phyloP scores from a whole-genome alignment of 1,284 basidiomycete species.

The Ceraceosorus bombacis region DNA sequence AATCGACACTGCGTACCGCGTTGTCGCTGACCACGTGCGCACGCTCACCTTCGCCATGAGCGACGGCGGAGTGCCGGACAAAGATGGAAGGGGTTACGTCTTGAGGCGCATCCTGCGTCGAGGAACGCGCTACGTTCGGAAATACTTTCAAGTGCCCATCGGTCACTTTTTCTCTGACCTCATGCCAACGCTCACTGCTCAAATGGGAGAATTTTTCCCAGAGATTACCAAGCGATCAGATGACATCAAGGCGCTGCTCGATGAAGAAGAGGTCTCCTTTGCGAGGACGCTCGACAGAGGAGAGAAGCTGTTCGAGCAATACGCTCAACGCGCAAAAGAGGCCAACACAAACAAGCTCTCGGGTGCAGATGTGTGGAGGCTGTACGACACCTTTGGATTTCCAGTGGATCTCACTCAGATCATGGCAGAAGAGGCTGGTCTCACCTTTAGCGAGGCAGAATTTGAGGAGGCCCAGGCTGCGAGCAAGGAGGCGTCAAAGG shows the following conservation, averaged over 20 bases:
- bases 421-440: constrained; percentile 89
- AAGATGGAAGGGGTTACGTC: constrained; percentile 92
- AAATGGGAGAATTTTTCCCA: constrained; percentile 84
- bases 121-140: constrained; percentile 87
- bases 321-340: constrained; percentile 65
- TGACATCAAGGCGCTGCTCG: constrained; percentile 87
- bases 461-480: constrained; percentile 82
- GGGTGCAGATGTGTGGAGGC: constrained; percentile 89
- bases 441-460: constrained; percentile 77
- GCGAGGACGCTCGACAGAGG: constrained; percentile 91
- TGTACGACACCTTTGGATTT: constrained; percentile 98
- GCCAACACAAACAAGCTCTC: constrained; percentile 63
- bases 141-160: constrained; percentile 88
- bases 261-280: constrained; percentile 97
- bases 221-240: constrained; percentile 76
- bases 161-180: constrained; percentile 92
- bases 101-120: constrained; percentile 82
- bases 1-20: constrained; percentile 93
- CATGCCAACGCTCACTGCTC: constrained; percentile 78
- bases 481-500: constrained; percentile 85
- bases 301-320: constrained; percentile 91
- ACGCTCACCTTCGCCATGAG: constrained; percentile 91
- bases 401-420: constrained; percentile 91
- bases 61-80: constrained; percentile 92
- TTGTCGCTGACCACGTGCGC: constrained; percentile 91